Conservation (phyloP, 208 protist species). For the Tritrichomonas musculus region DNA sequence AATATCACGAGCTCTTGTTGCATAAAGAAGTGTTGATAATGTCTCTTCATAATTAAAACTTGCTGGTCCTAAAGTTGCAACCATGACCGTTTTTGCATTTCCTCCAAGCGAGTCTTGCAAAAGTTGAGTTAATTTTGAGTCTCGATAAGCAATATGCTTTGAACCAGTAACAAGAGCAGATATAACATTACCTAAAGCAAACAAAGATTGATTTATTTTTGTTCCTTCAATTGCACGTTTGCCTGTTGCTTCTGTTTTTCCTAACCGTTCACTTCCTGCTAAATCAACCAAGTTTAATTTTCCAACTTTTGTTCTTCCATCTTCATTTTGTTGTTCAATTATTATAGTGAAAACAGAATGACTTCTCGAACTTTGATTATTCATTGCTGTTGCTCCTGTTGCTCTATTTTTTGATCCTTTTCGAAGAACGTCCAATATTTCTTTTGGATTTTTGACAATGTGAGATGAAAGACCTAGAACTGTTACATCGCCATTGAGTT, state of each 20-base stretch:
- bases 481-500: slow-evolving; percentile 1
- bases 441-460: slow-evolving; percentile 34
- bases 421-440: slow-evolving; percentile 40
- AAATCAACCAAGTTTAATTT: slow-evolving; percentile 61
- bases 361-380: slow-evolving; percentile 48
- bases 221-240: slow-evolving; percentile 54
- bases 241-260: slow-evolving; percentile 54
- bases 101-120: slow-evolving; percentile 56
- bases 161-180: slow-evolving; percentile 40
- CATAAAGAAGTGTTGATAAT: slow-evolving; percentile 57
- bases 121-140: slow-evolving; percentile 58
- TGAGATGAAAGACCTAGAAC: slow-evolving; percentile 38
- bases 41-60: slow-evolving; percentile 61
- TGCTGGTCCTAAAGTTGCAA: slow-evolving; percentile 56
- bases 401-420: slow-evolving; percentile 40
- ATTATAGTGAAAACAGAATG: slow-evolving; percentile 59
- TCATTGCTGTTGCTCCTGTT: slow-evolving; percentile 42
- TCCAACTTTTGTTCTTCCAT: slow-evolving; percentile 32
- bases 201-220: slow-evolving; percentile 63
- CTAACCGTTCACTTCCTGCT: slow-evolving; percentile 55
- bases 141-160: slow-evolving; percentile 66
- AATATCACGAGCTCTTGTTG: slow-evolving; percentile 65
- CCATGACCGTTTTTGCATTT: slow-evolving; percentile 61
- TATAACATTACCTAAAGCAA: slow-evolving; percentile 58
- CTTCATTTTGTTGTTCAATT: slow-evolving; percentile 45